Percentiles rank a stretch among this genome's conserved stretches.
Evolutionary conservation across 1,284 basidiomycete species (phyloP).

Genomic region (Puccinia coronata): DNA sequence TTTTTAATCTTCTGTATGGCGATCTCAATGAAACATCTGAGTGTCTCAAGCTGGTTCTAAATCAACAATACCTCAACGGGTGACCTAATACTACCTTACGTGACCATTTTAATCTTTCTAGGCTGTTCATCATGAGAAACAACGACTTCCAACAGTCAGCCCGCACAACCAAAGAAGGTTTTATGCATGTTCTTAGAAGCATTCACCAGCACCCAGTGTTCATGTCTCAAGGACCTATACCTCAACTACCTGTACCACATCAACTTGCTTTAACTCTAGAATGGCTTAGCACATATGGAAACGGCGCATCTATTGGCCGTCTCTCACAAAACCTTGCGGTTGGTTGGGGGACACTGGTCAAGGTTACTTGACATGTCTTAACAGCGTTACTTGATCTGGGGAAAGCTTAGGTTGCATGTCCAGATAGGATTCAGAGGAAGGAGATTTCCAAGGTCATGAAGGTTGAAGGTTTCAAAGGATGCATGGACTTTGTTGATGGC

Average conservation of each 20-base stretch:
- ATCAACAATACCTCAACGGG: neutral
- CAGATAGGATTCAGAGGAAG: neutral
- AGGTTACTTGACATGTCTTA: neutral
- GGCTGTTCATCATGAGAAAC: neutral
- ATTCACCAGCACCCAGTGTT: neutral
- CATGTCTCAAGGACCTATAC: neutral
- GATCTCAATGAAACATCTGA: neutral
- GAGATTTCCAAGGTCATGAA: slow-evolving; percentile 2
- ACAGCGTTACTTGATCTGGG: neutral
- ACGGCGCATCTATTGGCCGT: slow-evolving; percentile 2
- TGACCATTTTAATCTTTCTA: neutral
- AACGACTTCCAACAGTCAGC: neutral
- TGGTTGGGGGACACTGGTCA: slow-evolving; percentile 19
- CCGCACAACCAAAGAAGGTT: neutral
- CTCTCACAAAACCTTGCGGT: neutral
- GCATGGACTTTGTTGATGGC: too few relatives aligned
- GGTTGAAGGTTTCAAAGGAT: neutral
- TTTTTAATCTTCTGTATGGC: neutral
- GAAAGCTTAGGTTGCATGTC: neutral
- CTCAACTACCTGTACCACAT: slow-evolving; percentile 2
- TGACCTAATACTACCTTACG: neutral
- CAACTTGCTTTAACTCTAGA: neutral
- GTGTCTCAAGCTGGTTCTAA: neutral
- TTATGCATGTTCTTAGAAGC: neutral
- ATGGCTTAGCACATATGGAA: neutral